A percentile compares a stretch with the other conserved stretches of the same genome.
phyloP scores from a whole-genome alignment of 2,329 filamentous ascomycete genomes.

The Ophiocordyceps sinensis region DNA sequence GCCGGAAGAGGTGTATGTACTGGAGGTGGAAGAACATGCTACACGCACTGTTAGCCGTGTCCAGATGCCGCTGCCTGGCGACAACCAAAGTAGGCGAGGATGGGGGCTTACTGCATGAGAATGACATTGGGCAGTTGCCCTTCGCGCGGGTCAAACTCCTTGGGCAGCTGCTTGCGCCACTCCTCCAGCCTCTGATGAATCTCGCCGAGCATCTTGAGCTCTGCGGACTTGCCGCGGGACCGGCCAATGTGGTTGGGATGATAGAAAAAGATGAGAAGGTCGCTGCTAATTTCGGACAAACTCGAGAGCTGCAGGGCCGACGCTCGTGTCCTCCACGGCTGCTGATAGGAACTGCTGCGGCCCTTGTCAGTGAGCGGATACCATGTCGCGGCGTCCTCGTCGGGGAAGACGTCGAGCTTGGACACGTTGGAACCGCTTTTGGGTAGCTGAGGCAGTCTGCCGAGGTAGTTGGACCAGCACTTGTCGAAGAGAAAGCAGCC shows the following conservation, averaged over 20 bases:
- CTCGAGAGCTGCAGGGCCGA: constrained; percentile 68
- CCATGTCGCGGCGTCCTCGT: constrained; percentile 78
- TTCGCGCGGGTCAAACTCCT: constrained; percentile 78
- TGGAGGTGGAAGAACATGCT: constrained; percentile 98
- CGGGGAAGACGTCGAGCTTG: constrained; percentile 81
- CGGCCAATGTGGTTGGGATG: constrained; percentile 55
- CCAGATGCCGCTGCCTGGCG: neutral
- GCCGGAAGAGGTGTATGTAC: constrained; percentile 89
- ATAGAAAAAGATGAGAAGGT: constrained; percentile 82
- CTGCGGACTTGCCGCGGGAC: constrained; percentile 59
- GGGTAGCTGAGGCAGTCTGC: constrained; percentile 75
- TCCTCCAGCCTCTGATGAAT: constrained; percentile 79
- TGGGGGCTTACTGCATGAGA: constrained; percentile 59
- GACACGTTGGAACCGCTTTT: constrained; percentile 68
- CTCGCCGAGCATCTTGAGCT: constrained; percentile 85
- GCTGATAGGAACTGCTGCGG: constrained; percentile 54
- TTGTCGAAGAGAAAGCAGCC: constrained; percentile 98
- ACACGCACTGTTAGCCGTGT: neutral
- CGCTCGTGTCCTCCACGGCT: constrained; percentile 71
- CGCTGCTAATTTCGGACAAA: constrained; percentile 86
- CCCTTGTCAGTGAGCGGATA: constrained; percentile 78
- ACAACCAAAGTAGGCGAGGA: neutral
- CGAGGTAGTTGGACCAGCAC: constrained; percentile 96
- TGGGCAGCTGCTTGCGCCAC: constrained; percentile 73
- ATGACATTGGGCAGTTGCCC: constrained; percentile 75